Conservation (phyloP, 345 rosid species). For the Gossypium stocksii region DNA sequence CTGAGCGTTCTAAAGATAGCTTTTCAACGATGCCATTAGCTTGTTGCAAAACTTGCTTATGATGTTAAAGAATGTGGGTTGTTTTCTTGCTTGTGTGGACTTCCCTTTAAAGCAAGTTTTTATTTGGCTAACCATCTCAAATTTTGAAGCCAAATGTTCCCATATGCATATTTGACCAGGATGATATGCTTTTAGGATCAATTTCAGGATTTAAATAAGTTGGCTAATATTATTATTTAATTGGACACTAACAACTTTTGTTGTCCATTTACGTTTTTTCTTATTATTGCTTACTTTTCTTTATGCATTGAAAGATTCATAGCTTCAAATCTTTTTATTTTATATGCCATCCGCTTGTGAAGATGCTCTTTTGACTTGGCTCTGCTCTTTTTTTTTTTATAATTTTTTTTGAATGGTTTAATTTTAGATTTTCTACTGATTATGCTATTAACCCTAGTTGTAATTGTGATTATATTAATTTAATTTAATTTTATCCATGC, state of each 20-base stretch:
- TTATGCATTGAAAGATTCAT: neutral
- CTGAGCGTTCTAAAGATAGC: no score
- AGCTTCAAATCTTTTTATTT: neutral
- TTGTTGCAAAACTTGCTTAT: neutral
- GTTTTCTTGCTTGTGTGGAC: neutral
- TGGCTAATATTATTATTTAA: neutral
- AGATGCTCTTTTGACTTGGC: neutral
- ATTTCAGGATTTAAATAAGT: conserved; percentile 27
- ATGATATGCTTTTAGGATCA: conserved; percentile 52
- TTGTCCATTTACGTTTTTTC: no score
- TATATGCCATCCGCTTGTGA: neutral
- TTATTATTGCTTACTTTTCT: neutral
- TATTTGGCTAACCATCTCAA: neutral
- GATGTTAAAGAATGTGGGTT: neutral
- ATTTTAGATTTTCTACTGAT: no score
- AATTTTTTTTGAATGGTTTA: no score
- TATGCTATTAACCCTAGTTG: no score
- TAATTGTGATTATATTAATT: no score
- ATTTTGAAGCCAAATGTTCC: conserved; percentile 36
- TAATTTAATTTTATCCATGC: no score
- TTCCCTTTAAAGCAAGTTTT: neutral
- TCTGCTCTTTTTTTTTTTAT: no score
- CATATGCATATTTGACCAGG: conserved; percentile 57
- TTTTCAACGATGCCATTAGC: neutral
- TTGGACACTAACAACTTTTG: neutral